Evolutionary conservation across 768 basidiomycete genomes (phyloP), one percentile per base, ranked within the genome.

Genomic region (Serendipita sp.): DNA sequence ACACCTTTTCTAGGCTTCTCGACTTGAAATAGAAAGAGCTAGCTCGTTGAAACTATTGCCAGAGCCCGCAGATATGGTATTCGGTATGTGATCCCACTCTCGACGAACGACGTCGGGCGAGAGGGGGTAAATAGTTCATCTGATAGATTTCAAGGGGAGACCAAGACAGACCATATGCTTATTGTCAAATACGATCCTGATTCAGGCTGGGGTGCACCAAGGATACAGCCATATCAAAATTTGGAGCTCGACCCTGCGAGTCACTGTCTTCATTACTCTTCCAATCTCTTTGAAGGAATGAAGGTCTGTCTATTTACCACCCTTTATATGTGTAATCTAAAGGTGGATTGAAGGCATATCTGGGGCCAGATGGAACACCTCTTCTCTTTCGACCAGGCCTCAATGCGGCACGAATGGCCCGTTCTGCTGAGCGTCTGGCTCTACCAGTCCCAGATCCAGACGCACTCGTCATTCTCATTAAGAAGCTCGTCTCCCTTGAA

Each of bases 111-210:
- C 24, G 24, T 24, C 24, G 24, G 24, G 24, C 24, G 24, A 24
- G 24, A 24, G 24, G 24, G 48, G 18, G 48, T 3, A 2, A n/a
- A 51, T 0, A n/a, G n/a, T 41, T 5, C 5, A 5, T 8, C 48
- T 51, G 5, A 51, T 32, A 51, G n/a, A 5, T n/a, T 32, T 32
- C 18, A 18, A 51, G 48, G 56, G 10, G 56, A 65, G 56, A 65
- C 65, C 13, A 58, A 81, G 87, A 88, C 88, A 51, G 87, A 93
- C 74, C 90, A 93, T 72, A 93, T 93, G 91, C 74, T 93, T 45
- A 84, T 79, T 45, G 82, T 75, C 76, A 85, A 73, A n/a, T 95
- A 92, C 92, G 77, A 80, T 66, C 76, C 78, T 2, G 71, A 76
- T 28, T 78, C 78, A 45, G 94, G 94, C 16, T 97, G 94, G 93